Evolutionary conservation across 306 rosid genomes (phyloP).

Genomic region (Alnus glutinosa): DNA sequence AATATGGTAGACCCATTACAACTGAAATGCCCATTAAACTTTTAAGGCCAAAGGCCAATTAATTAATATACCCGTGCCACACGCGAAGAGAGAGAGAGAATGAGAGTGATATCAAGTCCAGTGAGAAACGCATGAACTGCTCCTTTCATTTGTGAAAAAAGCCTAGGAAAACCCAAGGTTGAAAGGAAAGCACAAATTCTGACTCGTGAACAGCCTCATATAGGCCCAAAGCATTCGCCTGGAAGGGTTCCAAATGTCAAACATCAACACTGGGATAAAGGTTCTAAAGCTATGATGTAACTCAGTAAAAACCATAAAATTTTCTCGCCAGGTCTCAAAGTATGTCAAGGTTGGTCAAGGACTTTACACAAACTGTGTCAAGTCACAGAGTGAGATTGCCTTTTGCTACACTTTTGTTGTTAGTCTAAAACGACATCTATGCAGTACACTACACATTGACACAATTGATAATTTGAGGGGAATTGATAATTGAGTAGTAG

Average conservation of each 20-base stretch:
- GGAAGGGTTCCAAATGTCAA: conserved; percentile 54
- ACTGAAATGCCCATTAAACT: too few species aligned
- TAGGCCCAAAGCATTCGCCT: conserved; percentile 65
- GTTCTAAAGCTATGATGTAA: conserved; percentile 32
- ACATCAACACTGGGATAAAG: conserved; percentile 39
- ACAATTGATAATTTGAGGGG: too few species aligned
- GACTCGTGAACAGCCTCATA: conserved; percentile 32
- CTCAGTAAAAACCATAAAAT: conserved; percentile 34
- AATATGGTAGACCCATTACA: too few species aligned
- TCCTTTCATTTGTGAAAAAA: conserved; percentile 87
- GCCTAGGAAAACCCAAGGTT: conserved; percentile 83
- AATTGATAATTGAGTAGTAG: too few species aligned
- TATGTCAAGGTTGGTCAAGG: conserved; percentile 3
- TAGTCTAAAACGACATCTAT: too few species aligned
- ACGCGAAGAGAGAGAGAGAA: too few species aligned
- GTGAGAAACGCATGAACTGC: conserved; percentile 67
- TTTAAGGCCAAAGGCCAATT: too few species aligned
- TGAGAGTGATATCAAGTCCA: conserved; percentile 63
- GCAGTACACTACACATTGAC: too few species aligned
- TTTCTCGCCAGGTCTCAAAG: conserved; percentile 28
- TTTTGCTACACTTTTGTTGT: too few species aligned
- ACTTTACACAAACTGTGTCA: too few species aligned
- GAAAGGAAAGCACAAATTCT: conserved; percentile 36
- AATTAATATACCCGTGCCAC: too few species aligned
- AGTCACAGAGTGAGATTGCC: too few species aligned